Evolutionary conservation across 495 filamentous ascomycete genomes (phyloP), one percentile per base, ranked within the genome.

Genomic region (Xylaria scruposa): DNA sequence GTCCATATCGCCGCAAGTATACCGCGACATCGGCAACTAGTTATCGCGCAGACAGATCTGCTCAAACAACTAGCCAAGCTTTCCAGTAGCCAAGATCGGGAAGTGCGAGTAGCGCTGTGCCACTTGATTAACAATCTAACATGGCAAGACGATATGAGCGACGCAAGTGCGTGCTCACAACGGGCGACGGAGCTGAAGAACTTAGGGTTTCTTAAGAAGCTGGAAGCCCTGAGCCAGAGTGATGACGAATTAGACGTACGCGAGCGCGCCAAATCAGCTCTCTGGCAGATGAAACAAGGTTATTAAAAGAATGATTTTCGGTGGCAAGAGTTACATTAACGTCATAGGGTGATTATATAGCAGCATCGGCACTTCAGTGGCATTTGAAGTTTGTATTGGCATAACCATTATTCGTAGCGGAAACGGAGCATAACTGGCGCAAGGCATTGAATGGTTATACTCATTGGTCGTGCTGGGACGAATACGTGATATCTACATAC

Each of bases 61-160:
- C 78, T 91, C 24, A 85, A 83, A 71, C 82, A 91, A n/a, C 82
- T 99, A 29, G 87, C 91, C 36, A 86, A 86, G 44, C 91, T 97
- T 54, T 92, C 96, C 77, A 87, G 83, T 61, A 93, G 94, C 79
- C 85, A 87, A 46, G 85, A 91, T 71, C 88, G 86, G 7, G 87
- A 90, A 8, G 90, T 99, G 4, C 89, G 95, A 19, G 84, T 85
- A 29, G 91, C 91, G 53, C 89, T 94, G 70, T 91, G 91, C 49
- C 95, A 93, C 88, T 83, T 96, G 33, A 87, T 95, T 21, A 93
- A 89, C 74, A 97, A 97, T 74, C 84, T 99, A 54, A 90, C 90
- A 0, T 97, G 91, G 84, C 83, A 89, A 54, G 95, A 98, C 70
- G 90, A 95, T 70, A 81, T 86, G 3, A 85, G 78, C 38, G 94